Evolutionary conservation across 2,329 filamentous ascomycete genomes (phyloP), one percentile per base, ranked within the genome.

Genomic region (Sporothrix dimorphospora): DNA sequence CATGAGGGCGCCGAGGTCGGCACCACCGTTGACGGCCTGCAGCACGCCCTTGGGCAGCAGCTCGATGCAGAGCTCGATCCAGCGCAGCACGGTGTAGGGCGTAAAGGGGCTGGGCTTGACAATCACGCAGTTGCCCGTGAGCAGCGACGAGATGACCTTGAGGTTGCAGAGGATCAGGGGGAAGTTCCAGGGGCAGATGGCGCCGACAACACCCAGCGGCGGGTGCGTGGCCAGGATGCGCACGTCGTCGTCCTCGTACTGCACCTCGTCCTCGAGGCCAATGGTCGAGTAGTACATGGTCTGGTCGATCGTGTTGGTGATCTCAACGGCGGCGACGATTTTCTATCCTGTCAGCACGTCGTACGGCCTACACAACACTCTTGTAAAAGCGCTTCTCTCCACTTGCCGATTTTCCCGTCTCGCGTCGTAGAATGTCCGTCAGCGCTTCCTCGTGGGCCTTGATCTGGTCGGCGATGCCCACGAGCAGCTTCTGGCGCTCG

Each of bases 151-250:
- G 1, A 78, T 42, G 9, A 72, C 66, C 78, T 90, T 90, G 63
- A 85, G 80, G 69, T 59, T 59, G 55, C 83, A 81, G 1, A 85
- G 79, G 71, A 84, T 81, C 38, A 85, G 75, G 1, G 84, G 84
- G 75, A 85, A 90, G 77, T 90, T 90, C 88, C 88, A 90, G 0
- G 88, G 87, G 30, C 86, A 85, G 75, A 90, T 89, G 72, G 84
- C 88, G 14, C 82, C 86, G 1, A 83, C 81, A 4, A 86, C 81
- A 45, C 86, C 86, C 51, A 87, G 80, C 0, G 86, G 85, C 24
- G 79, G 78, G 75, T 84, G 83, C 2, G 81, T 83, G 2, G 81
- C 81, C 21, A 84, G 77, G 75, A 86, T 79, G 38, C 78, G 79
- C 59, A 81, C 75, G 14, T 79, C 80, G 14, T 83, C 82, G 67